These are phyloP conservation scores for Calendula officinalis DNA, from an alignment of 129 eudicot species.

Conservation along the genomic window DNA sequence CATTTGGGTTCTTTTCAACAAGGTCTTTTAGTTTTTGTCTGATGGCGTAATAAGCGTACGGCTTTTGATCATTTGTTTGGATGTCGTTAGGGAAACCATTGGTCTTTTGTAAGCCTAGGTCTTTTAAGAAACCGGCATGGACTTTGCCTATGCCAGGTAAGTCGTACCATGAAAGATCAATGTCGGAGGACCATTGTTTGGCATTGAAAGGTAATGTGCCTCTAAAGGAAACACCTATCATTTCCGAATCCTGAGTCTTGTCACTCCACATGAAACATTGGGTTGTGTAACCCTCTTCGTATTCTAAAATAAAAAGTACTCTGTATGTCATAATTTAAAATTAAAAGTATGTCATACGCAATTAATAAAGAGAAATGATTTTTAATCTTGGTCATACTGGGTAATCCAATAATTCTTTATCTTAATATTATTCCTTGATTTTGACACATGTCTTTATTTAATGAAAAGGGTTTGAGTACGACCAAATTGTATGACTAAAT, in stretches of 20 bases:
- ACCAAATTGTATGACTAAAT: no score
- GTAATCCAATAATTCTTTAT: no score
- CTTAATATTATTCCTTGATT: no score
- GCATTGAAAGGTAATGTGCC: conserved; percentile 66
- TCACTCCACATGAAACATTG: conserved; percentile 57
- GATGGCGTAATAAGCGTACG: conserved; percentile 42
- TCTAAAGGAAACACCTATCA: conserved; percentile 62
- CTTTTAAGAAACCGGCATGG: conserved; percentile 78
- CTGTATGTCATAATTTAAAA: neutral
- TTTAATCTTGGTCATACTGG: no score
- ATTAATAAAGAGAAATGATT: no score
- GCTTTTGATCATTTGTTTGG: neutral
- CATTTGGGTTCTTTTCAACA: conserved; percentile 25
- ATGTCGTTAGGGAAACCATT: conserved; percentile 38
- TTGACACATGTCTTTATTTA: no score
- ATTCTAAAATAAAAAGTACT: conserved; percentile 28
- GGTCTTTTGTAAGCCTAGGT: conserved; percentile 61
- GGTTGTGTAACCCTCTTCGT: conserved; percentile 40
- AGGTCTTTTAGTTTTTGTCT: conserved; percentile 34
- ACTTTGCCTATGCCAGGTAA: conserved; percentile 47
- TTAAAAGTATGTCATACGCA: no score
- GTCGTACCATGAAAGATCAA: conserved; percentile 61
- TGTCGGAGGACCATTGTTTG: conserved; percentile 54
- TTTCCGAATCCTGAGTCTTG: conserved; percentile 28
- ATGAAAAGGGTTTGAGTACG: no score